Conservation (phyloP, 2,329 filamentous ascomycete genomes). For the Akanthomyces dipterigenus region DNA sequence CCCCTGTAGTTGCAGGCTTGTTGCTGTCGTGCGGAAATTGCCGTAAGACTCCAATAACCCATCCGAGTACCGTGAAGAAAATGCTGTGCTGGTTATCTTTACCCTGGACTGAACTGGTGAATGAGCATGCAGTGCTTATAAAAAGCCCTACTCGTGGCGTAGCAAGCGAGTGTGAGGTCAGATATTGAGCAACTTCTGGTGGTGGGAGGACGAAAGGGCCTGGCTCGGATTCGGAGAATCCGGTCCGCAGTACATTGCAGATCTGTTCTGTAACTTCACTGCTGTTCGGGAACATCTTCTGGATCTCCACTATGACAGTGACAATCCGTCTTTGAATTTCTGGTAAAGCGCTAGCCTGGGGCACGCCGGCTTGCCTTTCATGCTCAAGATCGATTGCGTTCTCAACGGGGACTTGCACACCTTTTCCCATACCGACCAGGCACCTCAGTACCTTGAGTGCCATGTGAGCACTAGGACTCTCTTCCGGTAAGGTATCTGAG, state of each 20-base stretch:
- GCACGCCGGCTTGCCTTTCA: conserved; percentile 23
- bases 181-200: conserved; percentile 57
- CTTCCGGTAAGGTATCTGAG: conserved; percentile 26
- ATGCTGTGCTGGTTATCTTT: conserved; percentile 39
- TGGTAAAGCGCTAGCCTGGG: conserved; percentile 17
- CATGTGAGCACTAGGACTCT: conserved; percentile 41
- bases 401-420: conserved; percentile 63
- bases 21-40: conserved; percentile 48
- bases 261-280: conserved; percentile 65
- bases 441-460: conserved; percentile 56
- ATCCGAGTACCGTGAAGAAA: conserved; percentile 48
- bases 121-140: conserved; percentile 64
- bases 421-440: conserved; percentile 63
- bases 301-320: conserved; percentile 39
- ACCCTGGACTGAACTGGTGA: conserved; percentile 53
- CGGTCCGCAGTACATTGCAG: conserved; percentile 64
- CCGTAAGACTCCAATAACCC: conserved; percentile 56
- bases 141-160: conserved; percentile 62
- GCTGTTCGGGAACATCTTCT: conserved; percentile 47
- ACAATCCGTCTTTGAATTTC: conserved; percentile 41
- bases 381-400: conserved; percentile 60
- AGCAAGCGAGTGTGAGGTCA: conserved; percentile 51
- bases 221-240: conserved; percentile 66
- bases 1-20: neutral
- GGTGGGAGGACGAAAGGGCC: conserved; percentile 73